Percentiles rank a stretch among this genome's conserved stretches.
Evolutionary conservation across 164 flowering plant genomes (phyloP).

Genomic region (Taxillus chinensis): DNA sequence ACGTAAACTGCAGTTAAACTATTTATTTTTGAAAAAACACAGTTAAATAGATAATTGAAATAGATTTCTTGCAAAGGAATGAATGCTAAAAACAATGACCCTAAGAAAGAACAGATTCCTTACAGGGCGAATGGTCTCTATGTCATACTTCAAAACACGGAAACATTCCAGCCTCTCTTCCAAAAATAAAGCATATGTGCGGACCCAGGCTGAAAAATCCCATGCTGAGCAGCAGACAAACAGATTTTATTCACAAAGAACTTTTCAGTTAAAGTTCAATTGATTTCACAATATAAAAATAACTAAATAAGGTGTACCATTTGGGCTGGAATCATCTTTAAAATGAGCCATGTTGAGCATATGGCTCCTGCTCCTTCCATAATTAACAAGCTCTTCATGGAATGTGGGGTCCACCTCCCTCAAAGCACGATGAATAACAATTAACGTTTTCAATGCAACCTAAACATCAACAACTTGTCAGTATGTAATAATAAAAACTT

Average conservation of each 20-base stretch:
- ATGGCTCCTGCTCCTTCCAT: constrained; percentile 22
- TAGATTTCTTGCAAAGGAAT: no score
- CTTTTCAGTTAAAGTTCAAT: background rate
- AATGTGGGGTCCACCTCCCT: constrained; percentile 50
- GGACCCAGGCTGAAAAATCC: constrained; percentile 60
- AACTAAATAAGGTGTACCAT: constrained; percentile 26
- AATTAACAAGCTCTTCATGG: constrained; percentile 30
- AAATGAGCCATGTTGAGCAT: constrained; percentile 43
- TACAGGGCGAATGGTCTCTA: constrained; percentile 34
- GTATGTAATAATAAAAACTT: background rate
- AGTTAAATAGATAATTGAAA: no score
- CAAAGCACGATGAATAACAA: constrained; percentile 47
- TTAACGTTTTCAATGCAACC: constrained; percentile 60
- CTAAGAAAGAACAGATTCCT: background rate
- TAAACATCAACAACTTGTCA: constrained; percentile 9
- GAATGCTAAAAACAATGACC: no score
- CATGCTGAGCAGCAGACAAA: constrained; percentile 32
- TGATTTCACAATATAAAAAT: background rate
- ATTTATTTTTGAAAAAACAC: no score
- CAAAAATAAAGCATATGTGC: constrained; percentile 41
- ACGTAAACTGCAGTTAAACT: no score
- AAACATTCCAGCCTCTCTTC: constrained; percentile 53
- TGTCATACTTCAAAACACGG: constrained; percentile 40
- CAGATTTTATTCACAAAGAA: background rate
- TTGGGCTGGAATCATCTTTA: constrained; percentile 47